phyloP scores from a whole-genome alignment of 2,329 filamentous ascomycete genomes.

The Rutstroemia sp. region DNA sequence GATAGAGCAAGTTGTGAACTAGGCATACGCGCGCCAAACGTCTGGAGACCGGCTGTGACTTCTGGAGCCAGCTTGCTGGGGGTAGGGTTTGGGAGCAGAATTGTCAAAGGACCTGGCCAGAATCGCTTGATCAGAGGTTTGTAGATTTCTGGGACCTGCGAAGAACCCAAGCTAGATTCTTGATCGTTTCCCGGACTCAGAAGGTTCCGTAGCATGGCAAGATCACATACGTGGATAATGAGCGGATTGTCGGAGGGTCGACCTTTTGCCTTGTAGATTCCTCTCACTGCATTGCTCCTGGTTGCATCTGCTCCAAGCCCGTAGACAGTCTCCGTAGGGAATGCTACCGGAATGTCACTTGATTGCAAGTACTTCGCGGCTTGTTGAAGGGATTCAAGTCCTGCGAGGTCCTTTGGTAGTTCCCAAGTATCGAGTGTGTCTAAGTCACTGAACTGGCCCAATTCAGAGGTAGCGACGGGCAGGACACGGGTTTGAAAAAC shows the following conservation, averaged over 20 bases:
- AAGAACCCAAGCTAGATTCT: conserved; percentile 25
- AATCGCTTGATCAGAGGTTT: conserved; percentile 69
- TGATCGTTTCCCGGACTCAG: conserved; percentile 13
- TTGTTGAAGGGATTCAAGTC: conserved; percentile 18
- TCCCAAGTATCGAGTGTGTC: conserved; percentile 25
- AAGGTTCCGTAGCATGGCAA: conserved; percentile 35
- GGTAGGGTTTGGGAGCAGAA: conserved; percentile 72
- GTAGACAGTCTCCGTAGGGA: conserved; percentile 97
- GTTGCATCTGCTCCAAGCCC: conserved; percentile 95
- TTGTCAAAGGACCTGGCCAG: conserved; percentile 92
- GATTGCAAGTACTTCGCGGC: conserved; percentile 24
- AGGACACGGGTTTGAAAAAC: conserved; percentile 21
- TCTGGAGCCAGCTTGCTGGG: conserved; percentile 72
- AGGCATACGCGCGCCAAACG: conserved; percentile 89
- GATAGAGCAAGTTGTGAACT: conserved; percentile 75
- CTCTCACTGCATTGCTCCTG: conserved; percentile 70
- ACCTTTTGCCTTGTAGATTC: conserved; percentile 90
- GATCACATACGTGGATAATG: conserved; percentile 82
- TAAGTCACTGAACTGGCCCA: conserved; percentile 22
- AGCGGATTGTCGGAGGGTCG: conserved; percentile 90
- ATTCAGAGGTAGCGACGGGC: conserved; percentile 13
- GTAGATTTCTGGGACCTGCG: conserved; percentile 44
- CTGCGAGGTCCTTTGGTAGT: conserved; percentile 13
- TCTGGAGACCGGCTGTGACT: conserved; percentile 77
- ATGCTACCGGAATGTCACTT: conserved; percentile 63